Base-by-base conservation (phyloP, 805 yeast genomes). In the Blastobotrys peoriensis region DNA sequence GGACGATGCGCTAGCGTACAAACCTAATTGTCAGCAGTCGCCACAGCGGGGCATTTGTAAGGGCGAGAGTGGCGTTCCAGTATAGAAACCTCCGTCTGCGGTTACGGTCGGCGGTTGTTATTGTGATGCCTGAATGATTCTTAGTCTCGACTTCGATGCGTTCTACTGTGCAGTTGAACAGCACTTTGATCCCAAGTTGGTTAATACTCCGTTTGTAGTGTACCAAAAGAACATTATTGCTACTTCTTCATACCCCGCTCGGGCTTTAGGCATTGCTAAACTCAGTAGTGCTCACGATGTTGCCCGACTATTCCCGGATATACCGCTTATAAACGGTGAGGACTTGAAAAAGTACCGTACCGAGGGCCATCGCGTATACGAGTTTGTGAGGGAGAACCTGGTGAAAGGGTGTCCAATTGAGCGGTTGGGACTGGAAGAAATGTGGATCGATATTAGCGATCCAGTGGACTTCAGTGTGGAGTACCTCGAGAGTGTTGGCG, bases 141-240 rank as follows among this genome's bases (percentile, higher is more conserved):
- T 57, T 5, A 52, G 61, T 6, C 38, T 62, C 4, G 66, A 62
- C 39, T 47, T 62, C 39, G 64, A 62, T 36, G 66, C 66, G 5
- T 62, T 61, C 41, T 62, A 62, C 44, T 61, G 65, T 41, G 65
- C 54, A 2, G 66, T 62, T 10, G 66, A 62, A 46, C 56, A 59
- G 42, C 52, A 44, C 19, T 42, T 39, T 15, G 54, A 61, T 41
- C 60, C 61, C 2, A 36, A 51, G 3, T 48, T 62, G 10, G 35
- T 38, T 27, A 51, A 44, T 36, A 38, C 34, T 3, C 61, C 66
- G 18, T 62, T 62, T 36, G 51, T 58, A 3, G 65, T 62, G 6
- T 46, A 46, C 22, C 66, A 62, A 43, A 62, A 62, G 44, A 47
- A 59, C 33, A 43, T 52, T 19, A 51, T 60, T 1, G 61, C 63